phyloP scores from a whole-genome alignment of 441 rosid species.

The Gossypium trilobum region DNA sequence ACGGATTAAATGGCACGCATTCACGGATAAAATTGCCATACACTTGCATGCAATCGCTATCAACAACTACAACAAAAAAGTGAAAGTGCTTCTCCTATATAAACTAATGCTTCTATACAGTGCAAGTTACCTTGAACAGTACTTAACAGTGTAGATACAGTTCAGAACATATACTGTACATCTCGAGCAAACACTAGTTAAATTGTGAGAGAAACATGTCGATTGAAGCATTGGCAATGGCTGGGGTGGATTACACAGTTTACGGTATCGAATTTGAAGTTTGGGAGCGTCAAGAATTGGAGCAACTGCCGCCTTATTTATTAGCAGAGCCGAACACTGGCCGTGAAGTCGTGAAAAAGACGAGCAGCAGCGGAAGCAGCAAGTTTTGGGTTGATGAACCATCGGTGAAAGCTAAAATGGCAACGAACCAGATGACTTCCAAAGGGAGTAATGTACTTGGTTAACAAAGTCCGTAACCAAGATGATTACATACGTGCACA shows the following conservation, averaged over 20 bases:
- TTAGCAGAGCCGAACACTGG: constrained; percentile 13
- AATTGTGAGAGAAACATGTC: constrained; percentile 17
- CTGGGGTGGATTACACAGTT: constrained; percentile 23
- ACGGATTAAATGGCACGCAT: background rate
- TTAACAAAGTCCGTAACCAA: no score
- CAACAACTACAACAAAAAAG: background rate
- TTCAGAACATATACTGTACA: background rate
- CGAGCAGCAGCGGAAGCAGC: background rate
- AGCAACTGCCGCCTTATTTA: constrained; percentile 25
- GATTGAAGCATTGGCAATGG: constrained; percentile 45
- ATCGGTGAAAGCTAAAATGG: constrained; percentile 10
- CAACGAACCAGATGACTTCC: background rate
- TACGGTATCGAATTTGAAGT: constrained; percentile 25
- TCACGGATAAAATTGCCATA: background rate
- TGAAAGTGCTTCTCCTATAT: background rate
- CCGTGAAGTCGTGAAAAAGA: background rate
- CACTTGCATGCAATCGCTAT: background rate
- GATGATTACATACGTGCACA: no score
- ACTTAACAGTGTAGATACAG: no score
- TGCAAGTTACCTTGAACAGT: background rate
- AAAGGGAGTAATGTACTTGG: background rate
- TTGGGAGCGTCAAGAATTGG: constrained; percentile 21
- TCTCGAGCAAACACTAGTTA: background rate
- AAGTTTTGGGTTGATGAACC: background rate
- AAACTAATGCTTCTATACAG: background rate